These are phyloP conservation scores for Annulohypoxylon bovei DNA, from an alignment of 495 filamentous ascomycete genomes.

Conservation along the genomic window DNA sequence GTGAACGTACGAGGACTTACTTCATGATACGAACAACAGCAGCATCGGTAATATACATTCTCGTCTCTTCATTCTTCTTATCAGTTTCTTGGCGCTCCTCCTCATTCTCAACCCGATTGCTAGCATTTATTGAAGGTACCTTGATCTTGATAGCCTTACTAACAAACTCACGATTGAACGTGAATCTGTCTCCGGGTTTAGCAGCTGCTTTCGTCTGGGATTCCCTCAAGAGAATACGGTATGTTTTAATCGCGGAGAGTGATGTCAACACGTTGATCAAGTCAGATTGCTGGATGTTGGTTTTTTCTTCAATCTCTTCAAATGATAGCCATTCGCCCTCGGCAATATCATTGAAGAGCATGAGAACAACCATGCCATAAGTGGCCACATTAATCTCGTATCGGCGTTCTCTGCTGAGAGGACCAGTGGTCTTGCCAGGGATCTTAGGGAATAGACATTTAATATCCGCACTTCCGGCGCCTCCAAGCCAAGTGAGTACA, in stretches of 20 bases:
- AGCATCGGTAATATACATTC: constrained; percentile 83
- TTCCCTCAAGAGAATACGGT: constrained; percentile 81
- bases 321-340: constrained; percentile 74
- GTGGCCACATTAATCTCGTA: constrained; percentile 94
- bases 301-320: constrained; percentile 84
- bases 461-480: constrained; percentile 82
- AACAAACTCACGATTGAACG: constrained; percentile 83
- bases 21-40: constrained; percentile 97
- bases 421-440: constrained; percentile 67
- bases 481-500: constrained; percentile 80
- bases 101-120: constrained; percentile 87
- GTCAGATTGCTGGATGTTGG: constrained; percentile 82
- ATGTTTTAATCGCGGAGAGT: constrained; percentile 85
- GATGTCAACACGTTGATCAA: constrained; percentile 85
- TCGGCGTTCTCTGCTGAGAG: constrained; percentile 72
- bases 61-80: constrained; percentile 82
- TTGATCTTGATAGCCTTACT: constrained; percentile 88
- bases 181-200: constrained; percentile 81
- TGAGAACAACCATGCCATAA: constrained; percentile 87
- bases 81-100: constrained; percentile 88
- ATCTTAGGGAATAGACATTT: constrained; percentile 78
- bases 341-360: constrained; percentile 86
- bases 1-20: constrained; percentile 59
- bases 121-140: constrained; percentile 69
- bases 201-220: constrained; percentile 81